phyloP scores from a whole-genome alignment of 177 flowering plant genomes.

The Vitis hybrid region DNA sequence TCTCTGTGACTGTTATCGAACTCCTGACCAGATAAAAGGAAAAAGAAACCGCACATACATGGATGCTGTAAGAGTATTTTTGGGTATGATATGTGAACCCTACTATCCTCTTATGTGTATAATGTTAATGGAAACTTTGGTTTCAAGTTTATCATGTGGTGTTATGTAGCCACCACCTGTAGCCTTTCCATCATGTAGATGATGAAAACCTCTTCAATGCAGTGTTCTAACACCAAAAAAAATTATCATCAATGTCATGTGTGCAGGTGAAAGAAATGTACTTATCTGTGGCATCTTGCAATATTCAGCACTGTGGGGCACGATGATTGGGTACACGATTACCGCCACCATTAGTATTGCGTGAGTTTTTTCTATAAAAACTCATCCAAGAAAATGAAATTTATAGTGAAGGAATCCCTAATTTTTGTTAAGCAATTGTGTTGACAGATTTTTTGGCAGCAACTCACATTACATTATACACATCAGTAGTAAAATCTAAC shows the following conservation, averaged over 20 bases:
- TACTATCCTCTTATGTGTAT: background rate
- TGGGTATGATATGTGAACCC: constrained; percentile 14
- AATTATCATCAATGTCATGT: background rate
- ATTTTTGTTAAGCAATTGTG: no score
- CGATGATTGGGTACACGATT: constrained; percentile 36
- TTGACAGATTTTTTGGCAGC: no score
- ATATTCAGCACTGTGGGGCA: constrained; percentile 28
- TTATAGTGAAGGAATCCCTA: no score
- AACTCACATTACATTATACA: no score
- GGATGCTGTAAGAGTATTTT: constrained; percentile 26
- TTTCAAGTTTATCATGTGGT: no score
- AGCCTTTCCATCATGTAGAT: no score
- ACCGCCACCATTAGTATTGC: constrained; percentile 38
- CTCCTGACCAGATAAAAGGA: constrained; percentile 36
- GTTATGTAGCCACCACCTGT: no score
- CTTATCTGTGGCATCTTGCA: constrained; percentile 26
- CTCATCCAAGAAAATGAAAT: no score
- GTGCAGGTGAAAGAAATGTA: constrained; percentile 24
- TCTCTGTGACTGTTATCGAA: constrained; percentile 38
- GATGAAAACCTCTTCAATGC: no score
- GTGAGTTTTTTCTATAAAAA: constrained; percentile 19
- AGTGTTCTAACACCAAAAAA: no score
- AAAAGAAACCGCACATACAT: constrained; percentile 29
- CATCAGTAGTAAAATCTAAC: no score
- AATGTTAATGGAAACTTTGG: background rate